Evolutionary conservation across 139 green algal genomes (phyloP).

Genomic region (Tetratostichococcus sp.): DNA sequence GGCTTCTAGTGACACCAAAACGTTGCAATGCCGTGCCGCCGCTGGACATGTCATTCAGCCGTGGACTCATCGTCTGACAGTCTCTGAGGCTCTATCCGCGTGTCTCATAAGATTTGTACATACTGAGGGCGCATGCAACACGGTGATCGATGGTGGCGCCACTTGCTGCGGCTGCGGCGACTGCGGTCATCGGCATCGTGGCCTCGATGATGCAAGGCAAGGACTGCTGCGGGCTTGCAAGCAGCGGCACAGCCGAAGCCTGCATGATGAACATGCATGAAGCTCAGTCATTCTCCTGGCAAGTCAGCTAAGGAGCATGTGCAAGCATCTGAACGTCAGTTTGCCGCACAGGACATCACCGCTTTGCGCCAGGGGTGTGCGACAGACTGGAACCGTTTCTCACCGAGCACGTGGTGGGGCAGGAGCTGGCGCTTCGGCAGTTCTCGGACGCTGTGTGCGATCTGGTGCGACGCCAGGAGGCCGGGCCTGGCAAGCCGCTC

Average conservation of each 20-base stretch:
- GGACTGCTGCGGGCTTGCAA: not conserved
- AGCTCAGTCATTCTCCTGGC: too few species aligned
- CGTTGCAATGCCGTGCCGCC: too few species aligned
- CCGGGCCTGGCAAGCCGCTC: constrained; percentile 56
- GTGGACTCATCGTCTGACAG: too few species aligned
- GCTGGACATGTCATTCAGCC: too few species aligned
- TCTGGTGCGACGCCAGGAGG: constrained; percentile 44
- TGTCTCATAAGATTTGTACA: too few species aligned
- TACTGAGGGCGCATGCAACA: too few species aligned
- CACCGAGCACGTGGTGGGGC: constrained; percentile 57
- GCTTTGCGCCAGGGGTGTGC: constrained; percentile 59
- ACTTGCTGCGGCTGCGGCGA: constrained; percentile 11
- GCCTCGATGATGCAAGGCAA: constrained; percentile 12
- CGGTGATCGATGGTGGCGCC: not conserved
- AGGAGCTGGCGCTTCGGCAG: constrained; percentile 60
- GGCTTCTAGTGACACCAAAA: too few species aligned
- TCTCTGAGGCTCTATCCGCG: too few species aligned
- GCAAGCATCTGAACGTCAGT: too few species aligned
- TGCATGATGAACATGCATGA: too few species aligned
- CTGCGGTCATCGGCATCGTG: constrained; percentile 4
- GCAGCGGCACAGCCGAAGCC: not conserved
- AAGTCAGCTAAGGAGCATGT: too few species aligned
- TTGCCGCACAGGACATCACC: constrained; percentile 27
- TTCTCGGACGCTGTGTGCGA: constrained; percentile 73
- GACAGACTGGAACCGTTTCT: constrained; percentile 54